phyloP scores from a whole-genome alignment of 768 basidiomycete species.

The Neoboletus subvelutipes region DNA sequence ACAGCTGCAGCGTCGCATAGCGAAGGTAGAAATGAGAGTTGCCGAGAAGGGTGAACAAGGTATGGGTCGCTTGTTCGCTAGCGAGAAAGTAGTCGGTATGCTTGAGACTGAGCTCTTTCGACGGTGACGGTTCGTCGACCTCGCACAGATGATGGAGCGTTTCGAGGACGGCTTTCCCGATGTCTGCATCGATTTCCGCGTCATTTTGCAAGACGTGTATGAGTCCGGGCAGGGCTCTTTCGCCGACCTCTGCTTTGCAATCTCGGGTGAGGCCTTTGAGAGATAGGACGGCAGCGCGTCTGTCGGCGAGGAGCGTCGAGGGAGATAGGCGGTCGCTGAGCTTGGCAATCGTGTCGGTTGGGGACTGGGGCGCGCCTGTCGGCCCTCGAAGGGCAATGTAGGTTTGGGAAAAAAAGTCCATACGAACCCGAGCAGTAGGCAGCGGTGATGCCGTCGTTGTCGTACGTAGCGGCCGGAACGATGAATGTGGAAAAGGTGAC shows the following conservation, averaged over 20 bases:
- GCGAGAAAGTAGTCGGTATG: conserved; percentile 81
- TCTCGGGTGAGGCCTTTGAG: conserved; percentile 92
- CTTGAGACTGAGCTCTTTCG: conserved; percentile 68
- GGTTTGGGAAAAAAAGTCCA: conserved; percentile 86
- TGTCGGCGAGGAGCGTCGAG: conserved; percentile 85
- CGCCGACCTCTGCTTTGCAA: conserved; percentile 87
- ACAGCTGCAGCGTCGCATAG: conserved; percentile 78
- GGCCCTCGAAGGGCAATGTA: conserved; percentile 85
- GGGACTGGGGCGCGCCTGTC: conserved; percentile 78
- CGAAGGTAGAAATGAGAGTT: conserved; percentile 83
- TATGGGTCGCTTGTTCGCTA: conserved; percentile 69
- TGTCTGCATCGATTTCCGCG: conserved; percentile 87
- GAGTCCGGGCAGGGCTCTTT: conserved; percentile 71
- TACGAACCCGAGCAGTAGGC: conserved; percentile 26
- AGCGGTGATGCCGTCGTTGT: background rate
- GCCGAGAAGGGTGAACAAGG: conserved; percentile 72
- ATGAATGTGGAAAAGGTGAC: conserved; percentile 1
- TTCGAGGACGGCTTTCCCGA: conserved; percentile 90
- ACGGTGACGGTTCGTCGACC: conserved; percentile 50
- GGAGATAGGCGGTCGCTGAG: conserved; percentile 90
- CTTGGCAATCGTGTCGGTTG: conserved; percentile 81
- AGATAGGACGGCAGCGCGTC: conserved; percentile 89
- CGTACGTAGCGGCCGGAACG: background rate
- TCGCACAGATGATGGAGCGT: conserved; percentile 87
- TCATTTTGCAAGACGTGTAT: conserved; percentile 83